Evolutionary conservation across 179 eudicot genomes (phyloP), one percentile per base, ranked within the genome.

Genomic region (Pouteria campechiana): DNA sequence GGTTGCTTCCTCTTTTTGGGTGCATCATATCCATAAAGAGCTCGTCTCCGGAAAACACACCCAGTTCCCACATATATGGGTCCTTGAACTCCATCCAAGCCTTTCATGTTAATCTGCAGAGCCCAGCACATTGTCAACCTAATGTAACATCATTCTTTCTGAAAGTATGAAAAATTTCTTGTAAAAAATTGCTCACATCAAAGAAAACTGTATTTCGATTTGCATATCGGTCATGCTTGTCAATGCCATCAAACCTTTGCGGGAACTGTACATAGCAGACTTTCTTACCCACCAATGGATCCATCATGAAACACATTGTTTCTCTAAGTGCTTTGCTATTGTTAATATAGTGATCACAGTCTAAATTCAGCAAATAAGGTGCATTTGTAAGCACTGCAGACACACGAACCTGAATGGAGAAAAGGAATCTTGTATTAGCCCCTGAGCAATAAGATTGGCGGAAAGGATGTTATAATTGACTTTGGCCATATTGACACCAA

Each of bases 241-340:
- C 97, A 58, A 88, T 88, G 35, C 92, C 97, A 68, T 88, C 97
- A 40, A 88, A 88, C 28, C 97, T 80, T 70, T 88, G 97, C 53
- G 97, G 97, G 41, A 88, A 88, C 53, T 88, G 97, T 13, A 88
- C 92, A 37, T 83, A 88, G 59, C 97, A 88, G 32, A 88, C 72
- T 36, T 80, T 78, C 63, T 72, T 63, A 3, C 92, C 80, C 8
- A 89, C 83, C 54, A 70, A 74, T 40, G 97, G 97, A 43, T 88
- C 97, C 97, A 88, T 80, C 55, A 79, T 21, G 69, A 88, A 88
- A 41, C 97, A 88, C 97, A 88, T 88, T 55, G 97, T 79, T 69
- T 88, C 97, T 6, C 94, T 79, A 17, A 88, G 60, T 19, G 97
- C 97, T 63, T 80, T 73, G 72, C 97, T 80, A 53, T 88, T 88